Base-by-base conservation (phyloP, 306 rosid species). In the Cicer judaicum region DNA sequence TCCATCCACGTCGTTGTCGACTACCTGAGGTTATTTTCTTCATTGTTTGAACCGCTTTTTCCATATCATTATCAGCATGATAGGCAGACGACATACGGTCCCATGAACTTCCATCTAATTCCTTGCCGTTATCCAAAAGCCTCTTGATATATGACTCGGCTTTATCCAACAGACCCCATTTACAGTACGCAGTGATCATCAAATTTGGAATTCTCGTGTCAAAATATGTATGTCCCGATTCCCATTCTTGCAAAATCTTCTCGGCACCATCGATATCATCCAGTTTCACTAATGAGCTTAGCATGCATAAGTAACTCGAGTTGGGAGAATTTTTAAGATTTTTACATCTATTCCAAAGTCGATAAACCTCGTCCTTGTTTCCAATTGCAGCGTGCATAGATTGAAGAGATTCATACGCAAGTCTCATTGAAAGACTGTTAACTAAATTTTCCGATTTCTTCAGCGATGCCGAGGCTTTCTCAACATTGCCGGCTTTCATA, bases 161-260 rank as follows among this genome's bases (percentile, higher is more conserved):
- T 83, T 84, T 88, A 49, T 73, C 89, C 40, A 87, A 4, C 49
- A 61, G 74, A 68, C 92, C 93, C 64, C 75, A 79, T 72, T 57
- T 82, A 81, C 90, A 92, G 62, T 89, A 89, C 41, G 80, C 84
- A 48, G n/a, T 65, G 77, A 88, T 80, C 85, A 89, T 55, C 78
- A 89, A 7, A 61, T 79, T 81, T 24, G 93, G 85, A 80, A 92
- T 75, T 72, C 85, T 83, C 42, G 6, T 7, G 76, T 89, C 96
- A 74, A 85, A 87, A 54, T 6, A 9, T 16, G 64, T 76, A 43
- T 42, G 9, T 8, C 2, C 61, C 12, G 87, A 85, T 82, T 89
- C 96, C 96, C 93, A 89, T 49, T 89, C 93, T 80, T 77, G 83
- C 78, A 85, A 62, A 57, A 92, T 78, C 77, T 64, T 82, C 81